phyloP scores from a whole-genome alignment of 2,329 filamentous ascomycete genomes.

The Claviceps paspali region DNA sequence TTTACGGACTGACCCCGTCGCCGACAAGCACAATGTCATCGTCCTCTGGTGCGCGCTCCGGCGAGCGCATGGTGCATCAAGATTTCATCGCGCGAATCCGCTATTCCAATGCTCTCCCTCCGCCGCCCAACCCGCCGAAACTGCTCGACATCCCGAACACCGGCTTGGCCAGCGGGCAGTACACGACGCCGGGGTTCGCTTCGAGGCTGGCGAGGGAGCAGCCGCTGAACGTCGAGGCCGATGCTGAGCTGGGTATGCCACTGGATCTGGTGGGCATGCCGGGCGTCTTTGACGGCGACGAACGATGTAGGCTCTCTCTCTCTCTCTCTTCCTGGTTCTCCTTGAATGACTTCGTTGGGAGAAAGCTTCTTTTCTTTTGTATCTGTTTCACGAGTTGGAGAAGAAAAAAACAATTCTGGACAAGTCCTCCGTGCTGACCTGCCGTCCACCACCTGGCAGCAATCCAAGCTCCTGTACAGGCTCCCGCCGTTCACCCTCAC shows the following conservation, averaged over 20 bases:
- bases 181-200: slow-evolving; percentile 80
- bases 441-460: slow-evolving; percentile 30
- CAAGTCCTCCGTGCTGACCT: slow-evolving; percentile 1
- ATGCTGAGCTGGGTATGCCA: slow-evolving; percentile 96
- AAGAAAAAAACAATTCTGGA: no score
- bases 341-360: no score
- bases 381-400: no score
- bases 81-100: slow-evolving; percentile 94
- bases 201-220: slow-evolving; percentile 81
- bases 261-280: slow-evolving; percentile 91
- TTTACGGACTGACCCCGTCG: no score
- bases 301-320: slow-evolving; percentile 50
- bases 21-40: no score
- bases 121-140: slow-evolving; percentile 88
- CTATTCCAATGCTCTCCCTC: slow-evolving; percentile 90
- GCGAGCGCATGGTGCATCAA: slow-evolving; percentile 60
- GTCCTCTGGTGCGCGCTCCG: slow-evolving; percentile 22
- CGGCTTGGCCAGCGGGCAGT: slow-evolving; percentile 71
- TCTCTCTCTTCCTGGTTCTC: background rate
- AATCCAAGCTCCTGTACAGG: slow-evolving; percentile 62
- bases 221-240: slow-evolving; percentile 88
- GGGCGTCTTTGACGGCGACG: slow-evolving; percentile 86
- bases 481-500: slow-evolving; percentile 61
- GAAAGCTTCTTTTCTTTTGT: background rate
- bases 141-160: slow-evolving; percentile 93